A percentile compares a stretch with the other conserved stretches of the same genome.
Conservation (phyloP, 495 filamentous ascomycete species). For the Penicillium odoratum region DNA sequence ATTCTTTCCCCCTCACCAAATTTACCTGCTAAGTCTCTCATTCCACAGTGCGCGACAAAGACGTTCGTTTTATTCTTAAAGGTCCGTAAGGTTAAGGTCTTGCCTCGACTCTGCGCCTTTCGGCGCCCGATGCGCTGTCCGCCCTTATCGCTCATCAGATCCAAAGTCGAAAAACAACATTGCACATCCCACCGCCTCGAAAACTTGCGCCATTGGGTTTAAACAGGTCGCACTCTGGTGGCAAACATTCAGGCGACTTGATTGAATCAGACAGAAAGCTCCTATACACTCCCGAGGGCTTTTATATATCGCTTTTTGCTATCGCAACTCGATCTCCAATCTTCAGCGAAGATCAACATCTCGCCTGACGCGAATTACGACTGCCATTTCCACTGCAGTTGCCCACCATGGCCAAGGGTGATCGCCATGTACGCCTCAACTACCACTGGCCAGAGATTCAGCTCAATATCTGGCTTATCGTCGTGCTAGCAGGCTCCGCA, state of each 20-base stretch:
- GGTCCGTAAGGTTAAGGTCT: neutral
- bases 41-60: neutral
- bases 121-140: conserved; percentile 33
- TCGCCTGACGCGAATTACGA: neutral
- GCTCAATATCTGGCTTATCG: conserved; percentile 88
- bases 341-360: neutral
- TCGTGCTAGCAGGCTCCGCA: conserved; percentile 76
- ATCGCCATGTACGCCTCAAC: conserved; percentile 50
- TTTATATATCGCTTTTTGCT: neutral
- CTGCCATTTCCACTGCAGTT: neutral
- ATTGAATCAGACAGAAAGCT: neutral
- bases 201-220: neutral
- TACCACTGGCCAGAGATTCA: conserved; percentile 95
- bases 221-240: neutral
- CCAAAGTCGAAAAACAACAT: neutral
- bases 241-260: neutral
- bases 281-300: neutral
- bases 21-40: conserved; percentile 2
- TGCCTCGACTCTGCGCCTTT: conserved; percentile 13
- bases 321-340: neutral
- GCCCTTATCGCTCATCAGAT: conserved; percentile 19
- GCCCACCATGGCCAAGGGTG: conserved; percentile 21
- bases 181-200: neutral
- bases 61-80: neutral
- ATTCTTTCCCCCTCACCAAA: neutral